A percentile compares a stretch with the other conserved stretches of the same genome.
Conservation (phyloP, 345 rosid genomes). For the Psidium guajava region DNA sequence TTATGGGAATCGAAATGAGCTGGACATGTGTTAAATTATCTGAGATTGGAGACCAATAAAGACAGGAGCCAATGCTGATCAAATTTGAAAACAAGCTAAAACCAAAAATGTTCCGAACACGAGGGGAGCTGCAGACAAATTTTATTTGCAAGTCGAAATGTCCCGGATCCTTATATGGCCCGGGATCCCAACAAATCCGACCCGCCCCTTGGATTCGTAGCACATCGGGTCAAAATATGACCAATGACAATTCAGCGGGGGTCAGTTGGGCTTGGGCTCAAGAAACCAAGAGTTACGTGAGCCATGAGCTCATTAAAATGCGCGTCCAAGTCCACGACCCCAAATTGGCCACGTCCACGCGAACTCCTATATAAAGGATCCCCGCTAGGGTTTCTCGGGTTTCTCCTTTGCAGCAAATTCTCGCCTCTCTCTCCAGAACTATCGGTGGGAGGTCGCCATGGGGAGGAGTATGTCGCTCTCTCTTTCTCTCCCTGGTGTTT, state of each 20-base stretch:
- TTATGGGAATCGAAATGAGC: not conserved
- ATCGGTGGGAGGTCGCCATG: conserved; percentile 4
- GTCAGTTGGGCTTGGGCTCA: not conserved
- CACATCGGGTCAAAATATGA: not conserved
- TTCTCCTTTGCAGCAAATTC: not conserved
- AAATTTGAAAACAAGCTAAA: not conserved
- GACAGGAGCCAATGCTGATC: not conserved
- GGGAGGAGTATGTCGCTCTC: conserved; percentile 13
- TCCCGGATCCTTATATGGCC: not conserved
- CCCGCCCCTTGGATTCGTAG: not conserved
- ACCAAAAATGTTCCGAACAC: not conserved
- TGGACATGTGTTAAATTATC: no score
- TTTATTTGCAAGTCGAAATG: not conserved
- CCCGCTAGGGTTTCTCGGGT: not conserved
- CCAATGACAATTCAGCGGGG: not conserved
- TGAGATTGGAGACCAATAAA: no score
- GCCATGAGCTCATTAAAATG: conserved; percentile 1
- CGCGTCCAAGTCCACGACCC: not conserved
- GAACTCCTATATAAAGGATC: not conserved
- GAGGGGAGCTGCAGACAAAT: not conserved
- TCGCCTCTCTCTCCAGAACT: not conserved
- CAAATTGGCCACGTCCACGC: no score
- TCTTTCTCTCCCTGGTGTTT: not conserved
- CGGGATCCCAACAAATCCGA: not conserved
- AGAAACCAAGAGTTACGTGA: not conserved